A percentile compares a stretch with the other conserved stretches of the same genome.
Evolutionary conservation across 2,329 filamentous ascomycete genomes (phyloP).

Genomic region (Aureobasidium leucospermi): DNA sequence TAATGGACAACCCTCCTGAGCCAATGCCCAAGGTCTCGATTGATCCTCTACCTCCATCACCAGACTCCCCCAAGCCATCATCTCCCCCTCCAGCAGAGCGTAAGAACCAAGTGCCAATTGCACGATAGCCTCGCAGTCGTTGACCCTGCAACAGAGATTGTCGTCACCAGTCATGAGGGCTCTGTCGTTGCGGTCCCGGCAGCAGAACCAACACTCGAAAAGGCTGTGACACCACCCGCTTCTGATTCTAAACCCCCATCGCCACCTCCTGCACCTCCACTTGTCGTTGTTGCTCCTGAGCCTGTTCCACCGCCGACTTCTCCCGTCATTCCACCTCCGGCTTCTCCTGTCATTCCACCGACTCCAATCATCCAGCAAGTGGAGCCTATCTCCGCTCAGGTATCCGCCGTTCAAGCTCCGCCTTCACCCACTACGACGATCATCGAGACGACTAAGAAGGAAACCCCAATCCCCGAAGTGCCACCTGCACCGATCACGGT

Average conservation of each 20-base stretch:
- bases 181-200: constrained; percentile 4
- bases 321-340: not conserved
- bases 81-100: constrained; percentile 1
- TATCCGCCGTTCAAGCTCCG: not conserved
- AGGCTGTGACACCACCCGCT: not conserved
- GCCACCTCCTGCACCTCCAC: constrained; percentile 4
- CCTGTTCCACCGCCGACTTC: not conserved
- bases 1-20: constrained; percentile 13
- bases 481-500: not conserved
- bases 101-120: not conserved
- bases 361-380: not conserved
- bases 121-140: not conserved
- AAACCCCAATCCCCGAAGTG: not conserved
- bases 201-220: constrained; percentile 5
- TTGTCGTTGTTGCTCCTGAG: not conserved
- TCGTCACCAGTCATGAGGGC: constrained; percentile 8
- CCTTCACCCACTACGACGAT: not conserved
- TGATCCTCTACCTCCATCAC: constrained; percentile 5
- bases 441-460: not conserved
- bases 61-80: not conserved
- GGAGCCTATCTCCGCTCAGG: not conserved
- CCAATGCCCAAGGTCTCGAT: constrained; percentile 11
- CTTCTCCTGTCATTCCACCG: not conserved
- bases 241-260: not conserved
- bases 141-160: not conserved